A percentile compares a stretch with the other conserved stretches of the same genome.
Conservation (phyloP, 148 eudicot species). For the Beta vulgaris region DNA sequence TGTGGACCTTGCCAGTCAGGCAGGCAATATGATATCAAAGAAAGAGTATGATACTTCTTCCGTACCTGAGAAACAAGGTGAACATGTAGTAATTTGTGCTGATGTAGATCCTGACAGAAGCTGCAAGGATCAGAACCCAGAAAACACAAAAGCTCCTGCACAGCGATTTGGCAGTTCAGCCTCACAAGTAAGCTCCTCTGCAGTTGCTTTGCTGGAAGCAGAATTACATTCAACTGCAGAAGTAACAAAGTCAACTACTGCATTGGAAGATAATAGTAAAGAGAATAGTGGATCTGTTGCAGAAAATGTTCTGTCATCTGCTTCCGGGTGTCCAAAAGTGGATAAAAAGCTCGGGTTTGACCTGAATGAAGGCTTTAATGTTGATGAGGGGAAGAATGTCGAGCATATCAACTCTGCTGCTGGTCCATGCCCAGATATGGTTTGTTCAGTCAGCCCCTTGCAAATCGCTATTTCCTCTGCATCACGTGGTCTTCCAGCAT, state of each 20-base stretch:
- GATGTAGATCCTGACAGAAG: slow-evolving; percentile 22
- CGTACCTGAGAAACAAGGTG: slow-evolving; percentile 23
- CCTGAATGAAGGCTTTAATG: slow-evolving; percentile 59
- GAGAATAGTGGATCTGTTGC: slow-evolving; percentile 15
- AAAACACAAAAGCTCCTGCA: slow-evolving; percentile 20
- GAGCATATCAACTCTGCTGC: slow-evolving; percentile 30
- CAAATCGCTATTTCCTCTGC: slow-evolving; percentile 34
- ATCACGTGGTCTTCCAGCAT: slow-evolving; percentile 37
- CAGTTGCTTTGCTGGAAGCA: background rate
- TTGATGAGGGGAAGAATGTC: slow-evolving; percentile 58
- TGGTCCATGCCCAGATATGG: slow-evolving; percentile 26
- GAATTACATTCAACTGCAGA: slow-evolving; percentile 9
- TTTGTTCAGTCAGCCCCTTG: slow-evolving; percentile 33
- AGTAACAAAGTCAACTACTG: background rate
- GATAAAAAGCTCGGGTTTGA: slow-evolving; percentile 57
- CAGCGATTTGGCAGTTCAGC: background rate
- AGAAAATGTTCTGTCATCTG: slow-evolving; percentile 22
- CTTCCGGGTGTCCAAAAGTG: slow-evolving; percentile 30
- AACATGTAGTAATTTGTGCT: slow-evolving; percentile 10
- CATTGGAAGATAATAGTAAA: slow-evolving; percentile 4
- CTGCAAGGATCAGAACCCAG: slow-evolving; percentile 21
- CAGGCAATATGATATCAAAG: slow-evolving; percentile 18
- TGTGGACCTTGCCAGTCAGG: slow-evolving; percentile 19
- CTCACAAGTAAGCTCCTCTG: background rate
- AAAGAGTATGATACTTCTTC: slow-evolving; percentile 10